A percentile compares a stretch with the other conserved stretches of the same genome.
Evolutionary conservation across 2,329 filamentous ascomycete species (phyloP).

Genomic region (Penicillium sumatraense): DNA sequence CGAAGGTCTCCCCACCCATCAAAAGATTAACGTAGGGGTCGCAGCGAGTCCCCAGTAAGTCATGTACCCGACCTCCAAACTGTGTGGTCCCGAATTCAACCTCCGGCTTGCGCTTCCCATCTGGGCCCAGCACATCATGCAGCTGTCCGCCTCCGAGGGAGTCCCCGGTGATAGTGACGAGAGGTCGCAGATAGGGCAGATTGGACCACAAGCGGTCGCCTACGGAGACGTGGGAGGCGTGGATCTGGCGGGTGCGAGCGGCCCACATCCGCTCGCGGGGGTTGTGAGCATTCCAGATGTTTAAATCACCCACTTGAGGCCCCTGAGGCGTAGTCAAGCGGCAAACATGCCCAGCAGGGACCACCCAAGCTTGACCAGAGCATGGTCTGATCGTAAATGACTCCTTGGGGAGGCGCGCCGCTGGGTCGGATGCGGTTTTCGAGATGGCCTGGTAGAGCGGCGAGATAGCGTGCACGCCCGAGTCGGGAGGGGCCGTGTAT

Average conservation of each 20-base stretch:
- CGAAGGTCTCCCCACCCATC: conserved; percentile 71
- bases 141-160: conserved; percentile 55
- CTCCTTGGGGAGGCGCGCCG: conserved; percentile 36
- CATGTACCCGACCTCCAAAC: conserved; percentile 72
- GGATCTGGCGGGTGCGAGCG: conserved; percentile 75
- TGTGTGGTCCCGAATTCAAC: conserved; percentile 45
- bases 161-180: conserved; percentile 73
- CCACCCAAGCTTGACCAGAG: conserved; percentile 74
- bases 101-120: conserved; percentile 45
- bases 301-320: conserved; percentile 81
- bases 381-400: conserved; percentile 72
- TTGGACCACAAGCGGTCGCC: conserved; percentile 78
- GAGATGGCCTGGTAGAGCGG: conserved; percentile 44
- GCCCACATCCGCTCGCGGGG: conserved; percentile 85
- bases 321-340: conserved; percentile 76
- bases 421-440: conserved; percentile 34
- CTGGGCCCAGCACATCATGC: conserved; percentile 40
- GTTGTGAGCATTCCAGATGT: conserved; percentile 78
- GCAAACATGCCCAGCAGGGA: conserved; percentile 69
- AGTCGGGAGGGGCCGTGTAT: conserved; percentile 42
- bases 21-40: conserved; percentile 83
- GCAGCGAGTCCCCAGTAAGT: conserved; percentile 80
- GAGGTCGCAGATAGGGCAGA: conserved; percentile 75
- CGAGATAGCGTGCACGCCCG: conserved; percentile 41
- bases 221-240: conserved; percentile 73